Base-by-base conservation (phyloP, 108 stramenopile species). In the Conticribra weissflogii region DNA sequence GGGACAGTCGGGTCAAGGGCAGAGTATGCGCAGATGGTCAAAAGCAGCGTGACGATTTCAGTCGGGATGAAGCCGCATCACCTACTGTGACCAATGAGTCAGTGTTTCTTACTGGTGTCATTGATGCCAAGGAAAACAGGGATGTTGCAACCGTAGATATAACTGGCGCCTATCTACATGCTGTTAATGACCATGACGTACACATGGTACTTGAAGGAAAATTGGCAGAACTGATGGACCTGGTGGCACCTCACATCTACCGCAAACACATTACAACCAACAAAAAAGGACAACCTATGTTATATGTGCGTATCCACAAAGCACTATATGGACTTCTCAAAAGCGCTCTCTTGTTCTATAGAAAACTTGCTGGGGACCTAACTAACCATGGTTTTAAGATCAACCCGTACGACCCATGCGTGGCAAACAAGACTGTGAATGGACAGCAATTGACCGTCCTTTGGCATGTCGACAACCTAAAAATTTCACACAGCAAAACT, bases 391-490 rank as follows among this genome's bases (percentile, higher is more conserved):
- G 50, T 4, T 51, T 51, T n/a, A 51, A 21, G 19, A 8, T 51
- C 15, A 56, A 56, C 22, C 62, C 62, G 4, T 63, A 63, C 4
- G 47, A 63, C 50, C 62, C 27, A 47, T 63, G 62, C 25, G 47
- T 63, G 1, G 48, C 48, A 0, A 63, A 30, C 19, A 50, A 63
- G 9, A 28, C 50, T 1, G 47, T 63, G 0, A 29, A 50, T 32
- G 28, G 62, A 5, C 9, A 51, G 19, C 50, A 51, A 51, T 4
- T 51, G 19, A 49, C 62, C 17, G 48, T 63, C 1, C n/a, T 16
- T 12, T 63, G 62, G 48, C 62, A 63, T 31, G 62, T 63, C 19
- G 62, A 50, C 7, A 17, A 63, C 29, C 47, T 49, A 25, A 63
- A 48, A 25, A 19, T 63, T n/a, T 63, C 62, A 12, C 48, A 50